Conservation (phyloP, 139 green algal species). For the Dunaliella primolecta region DNA sequence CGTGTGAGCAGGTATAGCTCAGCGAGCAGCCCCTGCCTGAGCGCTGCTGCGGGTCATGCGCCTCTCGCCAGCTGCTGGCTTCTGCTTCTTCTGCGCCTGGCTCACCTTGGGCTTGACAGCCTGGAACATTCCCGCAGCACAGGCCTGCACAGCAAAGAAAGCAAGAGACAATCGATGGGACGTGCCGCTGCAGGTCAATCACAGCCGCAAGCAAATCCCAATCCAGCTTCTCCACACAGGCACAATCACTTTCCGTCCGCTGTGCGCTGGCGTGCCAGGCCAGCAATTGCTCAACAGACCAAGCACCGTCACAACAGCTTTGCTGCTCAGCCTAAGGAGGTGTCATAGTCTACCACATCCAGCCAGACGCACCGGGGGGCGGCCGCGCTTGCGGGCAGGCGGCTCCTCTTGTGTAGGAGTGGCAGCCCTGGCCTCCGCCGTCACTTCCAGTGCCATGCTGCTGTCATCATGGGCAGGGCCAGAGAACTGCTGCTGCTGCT, state of each 20-base stretch:
- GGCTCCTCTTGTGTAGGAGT: neutral
- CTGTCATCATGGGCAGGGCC: no score
- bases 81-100: neutral
- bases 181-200: neutral
- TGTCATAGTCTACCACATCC: no score
- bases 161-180: neutral
- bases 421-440: no score
- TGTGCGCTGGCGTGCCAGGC: neutral
- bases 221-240: neutral
- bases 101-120: neutral
- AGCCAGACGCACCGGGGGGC: neutral
- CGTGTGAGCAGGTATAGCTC: no score
- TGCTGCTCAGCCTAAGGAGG: neutral
- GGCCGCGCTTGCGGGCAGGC: neutral
- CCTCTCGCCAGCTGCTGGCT: neutral
- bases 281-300: neutral
- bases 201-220: neutral
- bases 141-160: neutral
- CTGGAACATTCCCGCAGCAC: neutral
- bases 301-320: neutral
- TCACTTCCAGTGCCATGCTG: no score
- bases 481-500: no score
- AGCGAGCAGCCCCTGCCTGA: neutral
- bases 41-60: neutral
- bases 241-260: neutral